Percentiles rank a stretch among this genome's conserved stretches.
These are phyloP conservation scores for Cardamine occulta DNA, from an alignment of 345 rosid species.

Conservation along the genomic window DNA sequence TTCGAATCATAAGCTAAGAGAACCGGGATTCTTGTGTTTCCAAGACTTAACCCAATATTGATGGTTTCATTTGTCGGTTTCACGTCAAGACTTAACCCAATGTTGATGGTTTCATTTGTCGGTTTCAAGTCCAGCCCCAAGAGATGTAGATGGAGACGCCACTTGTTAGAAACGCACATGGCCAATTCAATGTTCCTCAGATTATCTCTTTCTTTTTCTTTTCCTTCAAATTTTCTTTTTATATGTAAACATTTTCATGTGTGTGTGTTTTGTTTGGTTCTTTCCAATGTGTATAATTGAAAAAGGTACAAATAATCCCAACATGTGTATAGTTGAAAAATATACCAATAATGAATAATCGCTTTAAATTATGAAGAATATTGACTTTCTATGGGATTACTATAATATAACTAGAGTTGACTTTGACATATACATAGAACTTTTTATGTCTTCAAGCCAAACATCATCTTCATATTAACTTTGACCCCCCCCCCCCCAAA, in stretches of 20 bases:
- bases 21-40: background rate
- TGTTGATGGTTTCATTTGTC: constrained; percentile 20
- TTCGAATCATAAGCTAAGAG: background rate
- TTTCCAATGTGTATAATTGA: constrained; percentile 25
- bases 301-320: background rate
- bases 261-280: background rate
- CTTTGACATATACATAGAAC: background rate
- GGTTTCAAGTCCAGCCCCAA: background rate
- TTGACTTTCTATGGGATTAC: constrained; percentile 19
- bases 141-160: constrained; percentile 28
- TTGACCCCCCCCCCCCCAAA: too few species aligned
- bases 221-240: constrained; percentile 4
- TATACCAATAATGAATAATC: too few species aligned
- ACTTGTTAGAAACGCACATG: constrained; percentile 36
- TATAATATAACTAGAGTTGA: background rate
- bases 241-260: constrained; percentile 1
- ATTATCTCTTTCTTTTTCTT: constrained; percentile 20
- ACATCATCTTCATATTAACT: too few species aligned
- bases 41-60: background rate
- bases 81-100: background rate
- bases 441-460: background rate
- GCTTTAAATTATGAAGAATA: background rate
- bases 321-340: too few species aligned
- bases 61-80: constrained; percentile 20
- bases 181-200: constrained; percentile 13